Base-by-base conservation (phyloP, 805 yeast species). In the Nakazawaea siamensis region DNA sequence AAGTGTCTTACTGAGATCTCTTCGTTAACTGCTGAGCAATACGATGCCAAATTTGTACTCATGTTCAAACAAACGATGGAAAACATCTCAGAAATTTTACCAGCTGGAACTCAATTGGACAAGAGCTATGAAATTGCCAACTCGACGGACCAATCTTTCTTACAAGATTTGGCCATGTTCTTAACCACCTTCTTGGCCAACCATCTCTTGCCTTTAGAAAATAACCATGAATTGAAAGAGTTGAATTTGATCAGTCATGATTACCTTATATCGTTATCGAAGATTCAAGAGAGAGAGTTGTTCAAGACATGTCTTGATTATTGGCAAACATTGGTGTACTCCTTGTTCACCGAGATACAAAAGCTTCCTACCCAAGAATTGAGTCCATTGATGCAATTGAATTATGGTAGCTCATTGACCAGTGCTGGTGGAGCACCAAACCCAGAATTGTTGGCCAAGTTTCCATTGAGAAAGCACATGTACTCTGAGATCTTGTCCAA, bases 261-360 rank as follows among this genome's bases (percentile, higher is more conserved):
- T 51, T 87, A 87, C 57, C 66, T 92, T 47, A 73, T 92, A 46
- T 81, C 81, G 48, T 68, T 92, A 39, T 87, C 97, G 6, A 76
- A 80, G 54, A 83, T 92, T 47, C 95, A 90, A 43, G 99, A 92
- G 60, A 73, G 98, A 49, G 99, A 92, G 61, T 68, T 92, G 45
- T 92, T 92, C 66, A 92, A 92, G 57, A 88, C 94, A 29, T 85
- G 95, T 50, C 70, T 92, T 45, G 99, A 92, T 55, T 92, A 88
- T 60, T 92, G 98, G 98, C 65, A 80, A 29, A 74, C 74, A 41
- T 73, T 92, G 38, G 97, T 92, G n/a, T 68, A 73, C 31, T 80
- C 79, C 25, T 68, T 92, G 43, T 88, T 78, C 55, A 75, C 74
- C 41, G 98, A 92, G 53, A 85, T 90, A 40, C 94, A 86, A 61